A percentile compares a stretch with the other conserved stretches of the same genome.
phyloP scores from a whole-genome alignment of 768 basidiomycete genomes.

The Scleroderma bovista region DNA sequence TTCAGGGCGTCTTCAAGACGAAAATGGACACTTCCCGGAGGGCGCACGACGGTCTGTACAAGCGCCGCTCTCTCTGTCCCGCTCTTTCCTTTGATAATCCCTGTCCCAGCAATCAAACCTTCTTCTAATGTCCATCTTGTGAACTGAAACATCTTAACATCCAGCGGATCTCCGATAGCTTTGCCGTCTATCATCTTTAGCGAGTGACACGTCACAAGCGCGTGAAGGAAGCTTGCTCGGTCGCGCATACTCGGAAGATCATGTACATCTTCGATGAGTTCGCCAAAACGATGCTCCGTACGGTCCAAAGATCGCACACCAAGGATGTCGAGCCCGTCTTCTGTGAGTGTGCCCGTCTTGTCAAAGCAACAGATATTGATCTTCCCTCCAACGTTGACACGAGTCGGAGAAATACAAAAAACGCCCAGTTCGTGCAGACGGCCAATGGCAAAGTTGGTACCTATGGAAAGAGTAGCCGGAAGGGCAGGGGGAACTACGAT shows the following conservation, averaged over 20 bases:
- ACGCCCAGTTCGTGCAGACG: slow-evolving; percentile 84
- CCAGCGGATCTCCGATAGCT: slow-evolving; percentile 91
- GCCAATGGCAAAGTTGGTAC: slow-evolving; percentile 89
- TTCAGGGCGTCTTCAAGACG: slow-evolving; percentile 90
- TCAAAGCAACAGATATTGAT: slow-evolving; percentile 98
- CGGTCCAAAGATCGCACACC: slow-evolving; percentile 87
- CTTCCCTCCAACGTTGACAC: slow-evolving; percentile 94
- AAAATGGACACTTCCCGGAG: slow-evolving; percentile 90
- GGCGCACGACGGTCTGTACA: slow-evolving; percentile 94
- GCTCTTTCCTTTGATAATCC: slow-evolving; percentile 60
- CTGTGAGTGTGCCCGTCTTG: slow-evolving; percentile 97
- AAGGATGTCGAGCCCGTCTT: slow-evolving; percentile 95
- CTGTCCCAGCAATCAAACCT: slow-evolving; percentile 66
- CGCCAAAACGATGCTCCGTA: slow-evolving; percentile 73
- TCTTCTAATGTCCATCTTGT: slow-evolving; percentile 96
- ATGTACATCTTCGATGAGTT: slow-evolving; percentile 79
- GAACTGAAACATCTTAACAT: slow-evolving; percentile 97
- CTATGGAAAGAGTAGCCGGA: slow-evolving; percentile 95
- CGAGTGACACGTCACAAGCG: slow-evolving; percentile 93
- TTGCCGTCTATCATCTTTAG: slow-evolving; percentile 85
- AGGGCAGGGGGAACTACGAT: slow-evolving; percentile 97
- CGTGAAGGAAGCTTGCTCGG: slow-evolving; percentile 85
- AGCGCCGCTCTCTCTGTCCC: slow-evolving; percentile 68
- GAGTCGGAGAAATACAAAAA: slow-evolving; percentile 93
- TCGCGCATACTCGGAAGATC: slow-evolving; percentile 71